A percentile compares a stretch with the other conserved stretches of the same genome.
These are phyloP conservation scores for Nemania diffusa DNA, from an alignment of 2,329 filamentous ascomycete species.

Conservation along the genomic window DNA sequence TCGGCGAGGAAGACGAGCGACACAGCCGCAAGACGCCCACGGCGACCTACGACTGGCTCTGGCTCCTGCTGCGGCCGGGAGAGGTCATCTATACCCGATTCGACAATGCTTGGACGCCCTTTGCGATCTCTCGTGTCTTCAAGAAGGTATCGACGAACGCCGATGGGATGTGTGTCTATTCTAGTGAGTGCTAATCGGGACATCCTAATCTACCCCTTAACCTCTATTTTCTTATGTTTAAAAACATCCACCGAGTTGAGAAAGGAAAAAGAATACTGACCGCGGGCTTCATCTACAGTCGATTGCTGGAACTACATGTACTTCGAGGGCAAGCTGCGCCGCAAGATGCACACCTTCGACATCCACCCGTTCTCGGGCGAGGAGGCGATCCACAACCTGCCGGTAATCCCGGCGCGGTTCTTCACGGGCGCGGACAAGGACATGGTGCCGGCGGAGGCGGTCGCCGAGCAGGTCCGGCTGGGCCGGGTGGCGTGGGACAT, in stretches of 20 bases:
- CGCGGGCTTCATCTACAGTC: conserved; percentile 41
- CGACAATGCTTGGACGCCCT: conserved; percentile 55
- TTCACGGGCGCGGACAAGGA: conserved; percentile 52
- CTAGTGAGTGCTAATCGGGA: conserved; percentile 13
- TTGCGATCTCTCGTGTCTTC: conserved; percentile 53
- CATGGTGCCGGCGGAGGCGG: conserved; percentile 46
- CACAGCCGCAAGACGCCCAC: conserved; percentile 53
- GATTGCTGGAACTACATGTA: conserved; percentile 57
- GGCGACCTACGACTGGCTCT: conserved; percentile 59
- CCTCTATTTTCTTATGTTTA: not conserved
- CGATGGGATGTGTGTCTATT: conserved; percentile 24
- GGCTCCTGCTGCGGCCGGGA: conserved; percentile 59
- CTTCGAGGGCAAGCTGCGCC: conserved; percentile 47
- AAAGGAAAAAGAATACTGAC: not conserved
- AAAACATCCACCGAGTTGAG: not conserved
- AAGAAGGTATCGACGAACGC: not conserved
- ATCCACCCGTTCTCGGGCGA: conserved; percentile 57
- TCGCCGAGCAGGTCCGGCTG: conserved; percentile 53
- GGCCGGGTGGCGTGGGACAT: conserved; percentile 61
- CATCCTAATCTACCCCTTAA: not conserved
- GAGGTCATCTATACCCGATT: conserved; percentile 56
- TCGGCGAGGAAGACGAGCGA: conserved; percentile 55
- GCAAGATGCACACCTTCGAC: conserved; percentile 52
- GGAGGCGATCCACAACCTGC: conserved; percentile 55
- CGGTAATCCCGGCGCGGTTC: conserved; percentile 56